These are phyloP conservation scores for Linaria vulgaris DNA, from an alignment of 257 asterid genomes.

Conservation along the genomic window DNA sequence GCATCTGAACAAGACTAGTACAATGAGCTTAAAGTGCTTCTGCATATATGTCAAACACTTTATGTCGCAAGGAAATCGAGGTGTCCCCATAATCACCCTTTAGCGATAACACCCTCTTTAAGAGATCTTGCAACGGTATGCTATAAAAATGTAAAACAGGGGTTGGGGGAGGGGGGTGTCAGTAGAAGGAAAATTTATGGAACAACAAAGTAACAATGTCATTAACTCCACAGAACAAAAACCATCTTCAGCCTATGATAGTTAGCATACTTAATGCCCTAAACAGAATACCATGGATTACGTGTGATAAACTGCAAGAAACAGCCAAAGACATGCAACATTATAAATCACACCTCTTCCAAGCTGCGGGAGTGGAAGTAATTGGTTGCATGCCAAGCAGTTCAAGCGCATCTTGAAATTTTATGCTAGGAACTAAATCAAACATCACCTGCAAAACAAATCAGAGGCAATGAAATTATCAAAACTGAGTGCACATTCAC, in stretches of 20 bases:
- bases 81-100: slow-evolving; percentile 61
- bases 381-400: slow-evolving; percentile 97
- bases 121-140: slow-evolving; percentile 74
- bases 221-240: neutral
- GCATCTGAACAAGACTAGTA: slow-evolving; percentile 72
- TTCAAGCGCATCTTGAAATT: slow-evolving; percentile 89
- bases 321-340: slow-evolving; percentile 13
- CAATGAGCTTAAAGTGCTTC: slow-evolving; percentile 83
- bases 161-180: slow-evolving; percentile 22
- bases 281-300: slow-evolving; percentile 12
- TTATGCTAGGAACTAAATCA: slow-evolving; percentile 91
- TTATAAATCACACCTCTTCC: slow-evolving; percentile 69
- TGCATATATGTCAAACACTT: slow-evolving; percentile 56
- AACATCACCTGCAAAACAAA: slow-evolving; percentile 69
- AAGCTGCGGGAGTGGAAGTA: slow-evolving; percentile 86
- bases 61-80: slow-evolving; percentile 53
- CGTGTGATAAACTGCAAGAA: slow-evolving; percentile 18
- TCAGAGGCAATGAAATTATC: slow-evolving; percentile 20
- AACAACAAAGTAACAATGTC: slow-evolving; percentile 14
- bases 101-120: slow-evolving; percentile 54
- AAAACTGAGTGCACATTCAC: slow-evolving; percentile 20
- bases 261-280: slow-evolving; percentile 23
- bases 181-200: neutral
- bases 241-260: neutral
- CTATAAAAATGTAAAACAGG: slow-evolving; percentile 47